Evolutionary conservation across 495 filamentous ascomycete genomes (phyloP), one percentile per base, ranked within the genome.

Genomic region (Penicillium crystallinum): DNA sequence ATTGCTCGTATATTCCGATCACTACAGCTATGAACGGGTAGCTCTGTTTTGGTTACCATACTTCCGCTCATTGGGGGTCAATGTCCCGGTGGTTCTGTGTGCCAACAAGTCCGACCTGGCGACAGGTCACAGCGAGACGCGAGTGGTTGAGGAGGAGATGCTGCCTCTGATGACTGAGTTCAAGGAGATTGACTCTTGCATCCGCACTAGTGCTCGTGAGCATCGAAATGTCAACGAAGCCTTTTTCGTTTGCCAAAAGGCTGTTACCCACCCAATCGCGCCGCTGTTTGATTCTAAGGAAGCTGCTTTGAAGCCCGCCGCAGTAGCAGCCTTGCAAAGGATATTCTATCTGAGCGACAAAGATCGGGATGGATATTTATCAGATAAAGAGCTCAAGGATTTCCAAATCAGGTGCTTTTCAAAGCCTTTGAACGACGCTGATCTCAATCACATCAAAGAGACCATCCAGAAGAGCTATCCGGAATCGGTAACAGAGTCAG

Each of bases 11-110:
- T 98, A 97, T 65, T 90, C 91, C 45, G 95, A 97, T 64, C 91
- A 97, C 64, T 98, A 97, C 68, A 96, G 91, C 77, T 97, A 97
- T 79, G 95, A 97, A 58, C 82, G 93, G 21, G 91, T 98, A 15
- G 93, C 93, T 14, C 72, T 98, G 15, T 98, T 97, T 67, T 98
- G 93, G 93, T 85, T 96, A 74, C 93, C 93, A 22, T 89, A 96
- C 70, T 97, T 98, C 69, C 87, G 93, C 39, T 95, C 90, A 8
- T 80, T 98, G 38, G 95, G 95, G 8, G 93, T 98, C 56, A 98
- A 98, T 66, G 91, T 98, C n/a, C 90, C 93, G 0, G 93, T 98
- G 3, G 89, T 97, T 36, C 76, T 98, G 52, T 97, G 95, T 70
- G 91, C 93, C 60, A 97, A 96, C 76, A 98, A 98, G 69, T 87